Conservation (phyloP, 139 green algal species). For the Chlorella sp. region DNA sequence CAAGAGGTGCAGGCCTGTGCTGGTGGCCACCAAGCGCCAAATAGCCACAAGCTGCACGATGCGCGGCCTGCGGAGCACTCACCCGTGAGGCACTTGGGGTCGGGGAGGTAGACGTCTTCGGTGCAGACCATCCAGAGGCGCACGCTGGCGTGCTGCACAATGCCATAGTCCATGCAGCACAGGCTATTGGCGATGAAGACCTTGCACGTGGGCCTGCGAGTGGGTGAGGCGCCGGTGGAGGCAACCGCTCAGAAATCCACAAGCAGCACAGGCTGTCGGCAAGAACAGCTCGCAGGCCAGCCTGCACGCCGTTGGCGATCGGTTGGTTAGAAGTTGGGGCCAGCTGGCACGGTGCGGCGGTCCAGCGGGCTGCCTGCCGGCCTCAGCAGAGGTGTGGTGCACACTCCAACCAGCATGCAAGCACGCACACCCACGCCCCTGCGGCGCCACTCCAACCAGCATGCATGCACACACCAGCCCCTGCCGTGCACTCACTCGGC, state of each 20-base stretch:
- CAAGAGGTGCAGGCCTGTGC: not conserved
- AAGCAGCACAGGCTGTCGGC: not conserved
- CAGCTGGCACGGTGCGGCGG: no score
- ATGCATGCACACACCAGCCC: no score
- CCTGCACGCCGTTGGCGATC: no score
- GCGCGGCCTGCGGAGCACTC: not conserved
- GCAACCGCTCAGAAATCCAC: no score
- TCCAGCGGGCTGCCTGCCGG: not conserved
- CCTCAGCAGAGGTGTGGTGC: not conserved
- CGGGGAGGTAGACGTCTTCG: not conserved
- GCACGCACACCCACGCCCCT: no score
- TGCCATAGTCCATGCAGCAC: conserved; percentile 29
- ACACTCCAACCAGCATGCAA: no score
- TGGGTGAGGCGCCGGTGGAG: no score
- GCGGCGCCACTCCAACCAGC: no score
- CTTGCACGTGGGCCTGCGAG: not conserved
- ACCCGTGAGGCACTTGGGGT: conserved; percentile 12
- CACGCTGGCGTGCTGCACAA: not conserved
- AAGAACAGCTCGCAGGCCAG: not conserved
- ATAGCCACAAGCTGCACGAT: not conserved
- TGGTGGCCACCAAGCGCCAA: not conserved
- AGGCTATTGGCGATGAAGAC: conserved; percentile 9
- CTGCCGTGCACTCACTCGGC: no score
- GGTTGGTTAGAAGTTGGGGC: no score
- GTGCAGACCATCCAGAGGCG: conserved; percentile 6